These are phyloP conservation scores for Ophiostoma sp. DNA, from an alignment of 2,329 filamentous ascomycete genomes.

Conservation along the genomic window DNA sequence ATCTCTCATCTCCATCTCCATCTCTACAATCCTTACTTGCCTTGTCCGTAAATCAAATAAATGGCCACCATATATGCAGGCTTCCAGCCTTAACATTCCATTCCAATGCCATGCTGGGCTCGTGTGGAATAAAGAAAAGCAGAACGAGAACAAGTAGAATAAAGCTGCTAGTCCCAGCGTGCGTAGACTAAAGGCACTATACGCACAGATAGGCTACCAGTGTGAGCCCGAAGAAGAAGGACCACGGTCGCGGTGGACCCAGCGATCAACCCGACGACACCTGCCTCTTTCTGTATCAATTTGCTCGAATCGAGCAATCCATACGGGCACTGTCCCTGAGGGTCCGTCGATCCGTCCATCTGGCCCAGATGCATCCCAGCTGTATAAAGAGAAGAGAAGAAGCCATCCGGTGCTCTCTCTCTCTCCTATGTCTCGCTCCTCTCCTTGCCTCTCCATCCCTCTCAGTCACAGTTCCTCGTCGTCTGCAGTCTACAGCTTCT, in stretches of 20 bases:
- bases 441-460: neutral
- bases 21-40: too few species aligned
- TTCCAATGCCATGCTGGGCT: neutral
- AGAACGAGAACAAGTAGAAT: neutral
- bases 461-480: neutral
- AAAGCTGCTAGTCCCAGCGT: neutral
- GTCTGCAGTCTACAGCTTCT: neutral
- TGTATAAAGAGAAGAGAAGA: slow-evolving; percentile 6
- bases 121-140: too few species aligned
- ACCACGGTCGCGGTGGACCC: slow-evolving; percentile 5
- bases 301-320: neutral
- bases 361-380: slow-evolving; percentile 8
- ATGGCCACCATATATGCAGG: too few species aligned
- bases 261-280: slow-evolving; percentile 16
- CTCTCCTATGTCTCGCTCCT: slow-evolving; percentile 1
- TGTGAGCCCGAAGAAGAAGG: slow-evolving; percentile 4
- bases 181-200: neutral
- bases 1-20: too few species aligned
- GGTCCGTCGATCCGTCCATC: neutral
- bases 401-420: neutral
- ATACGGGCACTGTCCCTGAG: neutral
- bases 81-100: neutral
- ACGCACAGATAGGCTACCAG: neutral
- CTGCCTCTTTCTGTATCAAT: slow-evolving; percentile 19
- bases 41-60: too few species aligned